Conservation (phyloP, 305 asterid genomes). For the Ajuga reptans region DNA sequence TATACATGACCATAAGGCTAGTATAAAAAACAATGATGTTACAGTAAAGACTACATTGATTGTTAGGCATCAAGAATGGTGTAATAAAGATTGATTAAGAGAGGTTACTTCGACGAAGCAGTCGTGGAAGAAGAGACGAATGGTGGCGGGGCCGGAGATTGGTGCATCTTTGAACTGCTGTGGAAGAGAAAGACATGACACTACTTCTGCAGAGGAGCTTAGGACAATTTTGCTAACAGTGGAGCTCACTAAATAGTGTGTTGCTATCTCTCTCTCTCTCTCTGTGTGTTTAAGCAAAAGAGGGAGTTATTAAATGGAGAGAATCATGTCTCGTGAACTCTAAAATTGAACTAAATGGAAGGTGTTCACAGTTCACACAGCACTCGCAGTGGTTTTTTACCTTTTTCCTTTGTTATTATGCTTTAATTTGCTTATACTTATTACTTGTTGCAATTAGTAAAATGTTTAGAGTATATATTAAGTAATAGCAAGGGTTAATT, state of each 20-base stretch:
- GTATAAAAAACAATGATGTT: too few relatives aligned
- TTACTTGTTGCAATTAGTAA: too few relatives aligned
- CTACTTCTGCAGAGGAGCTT: not conserved
- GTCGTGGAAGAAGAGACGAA: conserved; percentile 96
- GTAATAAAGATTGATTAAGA: not conserved
- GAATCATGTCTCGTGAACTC: conserved; percentile 62
- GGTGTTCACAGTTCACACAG: not conserved
- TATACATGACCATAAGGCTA: too few relatives aligned
- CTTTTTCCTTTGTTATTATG: too few relatives aligned
- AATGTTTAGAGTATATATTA: too few relatives aligned
- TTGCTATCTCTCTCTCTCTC: conserved; percentile 16
- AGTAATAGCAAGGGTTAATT: too few relatives aligned
- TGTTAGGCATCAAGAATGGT: not conserved
- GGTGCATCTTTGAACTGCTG: conserved; percentile 65
- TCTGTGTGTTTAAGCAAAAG: conserved; percentile 18
- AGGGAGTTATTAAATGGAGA: conserved; percentile 29
- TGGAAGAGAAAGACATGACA: conserved; percentile 36
- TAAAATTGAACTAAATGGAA: conserved; percentile 18
- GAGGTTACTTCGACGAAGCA: conserved; percentile 77
- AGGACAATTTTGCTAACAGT: conserved; percentile 40
- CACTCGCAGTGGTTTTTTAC: not conserved
- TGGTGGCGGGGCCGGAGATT: conserved; percentile 79
- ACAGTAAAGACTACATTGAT: not conserved
- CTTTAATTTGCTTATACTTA: too few relatives aligned
- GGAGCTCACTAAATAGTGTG: not conserved